phyloP scores from a whole-genome alignment of 805 yeast genomes.

The Hanseniaspora pseudoguilliermondii region DNA sequence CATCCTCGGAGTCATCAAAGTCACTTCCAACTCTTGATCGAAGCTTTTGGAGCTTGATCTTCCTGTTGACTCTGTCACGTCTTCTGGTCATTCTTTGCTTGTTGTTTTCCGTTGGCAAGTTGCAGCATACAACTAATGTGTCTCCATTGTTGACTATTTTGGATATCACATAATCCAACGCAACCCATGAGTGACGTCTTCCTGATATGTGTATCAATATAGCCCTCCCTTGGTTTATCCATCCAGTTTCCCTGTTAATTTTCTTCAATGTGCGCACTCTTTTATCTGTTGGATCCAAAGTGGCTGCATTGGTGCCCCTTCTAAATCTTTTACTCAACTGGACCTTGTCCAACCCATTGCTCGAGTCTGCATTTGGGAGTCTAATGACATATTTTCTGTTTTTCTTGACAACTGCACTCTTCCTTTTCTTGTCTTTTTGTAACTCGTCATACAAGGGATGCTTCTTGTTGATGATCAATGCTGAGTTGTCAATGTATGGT shows the following conservation, averaged over 20 bases:
- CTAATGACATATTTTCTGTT: not conserved
- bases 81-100: constrained; percentile 9
- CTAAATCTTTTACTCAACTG: constrained; percentile 1
- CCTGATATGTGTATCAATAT: constrained; percentile 58
- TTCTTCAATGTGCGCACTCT: constrained; percentile 19
- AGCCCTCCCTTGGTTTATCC: constrained; percentile 30
- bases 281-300: constrained; percentile 1
- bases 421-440: constrained; percentile 2
- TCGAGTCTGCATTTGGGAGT: not conserved
- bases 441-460: constrained; percentile 18
- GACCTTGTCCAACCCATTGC: not conserved
- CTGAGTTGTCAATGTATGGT: constrained; percentile 24
- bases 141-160: constrained; percentile 52
- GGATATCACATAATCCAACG: constrained; percentile 56
- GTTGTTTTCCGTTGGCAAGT: constrained; percentile 18
- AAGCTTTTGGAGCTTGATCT: not conserved
- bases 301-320: constrained; percentile 5
- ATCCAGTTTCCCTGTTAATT: constrained; percentile 21
- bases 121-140: constrained; percentile 47
- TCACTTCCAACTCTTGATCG: constrained; percentile 12
- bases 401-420: not conserved
- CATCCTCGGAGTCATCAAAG: not conserved
- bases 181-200: constrained; percentile 69
- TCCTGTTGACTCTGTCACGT: constrained; percentile 12
- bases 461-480: constrained; percentile 23